A percentile compares a stretch with the other conserved stretches of the same genome.
phyloP scores from a whole-genome alignment of 2,329 filamentous ascomycete genomes.

The Cladosporium sp. region DNA sequence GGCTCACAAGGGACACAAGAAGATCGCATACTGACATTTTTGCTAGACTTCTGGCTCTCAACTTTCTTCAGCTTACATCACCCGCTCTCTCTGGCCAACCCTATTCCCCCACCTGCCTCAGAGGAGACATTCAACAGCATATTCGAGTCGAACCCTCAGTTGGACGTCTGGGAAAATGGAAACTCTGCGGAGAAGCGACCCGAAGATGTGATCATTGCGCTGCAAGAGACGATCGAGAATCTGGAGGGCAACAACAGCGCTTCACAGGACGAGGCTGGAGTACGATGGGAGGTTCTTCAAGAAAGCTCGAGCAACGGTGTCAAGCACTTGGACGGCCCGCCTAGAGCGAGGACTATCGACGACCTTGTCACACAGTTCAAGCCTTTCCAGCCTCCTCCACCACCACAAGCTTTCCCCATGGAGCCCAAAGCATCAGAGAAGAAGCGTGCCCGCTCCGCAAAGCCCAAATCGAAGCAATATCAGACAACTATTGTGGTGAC shows the following conservation, averaged over 20 bases:
- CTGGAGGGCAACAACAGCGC: constrained; percentile 41
- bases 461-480: constrained; percentile 36
- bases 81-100: constrained; percentile 84
- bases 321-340: constrained; percentile 34
- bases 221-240: constrained; percentile 45
- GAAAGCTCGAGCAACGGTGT: constrained; percentile 37
- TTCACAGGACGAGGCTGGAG: constrained; percentile 39
- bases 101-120: constrained; percentile 72
- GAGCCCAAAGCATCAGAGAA: constrained; percentile 27
- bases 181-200: constrained; percentile 48
- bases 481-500: constrained; percentile 55
- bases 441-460: constrained; percentile 19
- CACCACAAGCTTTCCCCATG: constrained; percentile 61
- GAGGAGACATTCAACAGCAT: constrained; percentile 81
- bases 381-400: constrained; percentile 83
- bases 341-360: constrained; percentile 40
- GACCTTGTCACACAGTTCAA: constrained; percentile 53
- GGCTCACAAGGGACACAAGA: not conserved
- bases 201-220: constrained; percentile 47
- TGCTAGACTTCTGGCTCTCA: constrained; percentile 77
- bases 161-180: constrained; percentile 45
- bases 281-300: constrained; percentile 43
- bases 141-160: constrained; percentile 62
- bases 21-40: constrained; percentile 15
- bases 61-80: constrained; percentile 96